These are phyloP conservation scores for Craspedostauros australis DNA, from an alignment of 108 stramenopile species.

Conservation along the genomic window DNA sequence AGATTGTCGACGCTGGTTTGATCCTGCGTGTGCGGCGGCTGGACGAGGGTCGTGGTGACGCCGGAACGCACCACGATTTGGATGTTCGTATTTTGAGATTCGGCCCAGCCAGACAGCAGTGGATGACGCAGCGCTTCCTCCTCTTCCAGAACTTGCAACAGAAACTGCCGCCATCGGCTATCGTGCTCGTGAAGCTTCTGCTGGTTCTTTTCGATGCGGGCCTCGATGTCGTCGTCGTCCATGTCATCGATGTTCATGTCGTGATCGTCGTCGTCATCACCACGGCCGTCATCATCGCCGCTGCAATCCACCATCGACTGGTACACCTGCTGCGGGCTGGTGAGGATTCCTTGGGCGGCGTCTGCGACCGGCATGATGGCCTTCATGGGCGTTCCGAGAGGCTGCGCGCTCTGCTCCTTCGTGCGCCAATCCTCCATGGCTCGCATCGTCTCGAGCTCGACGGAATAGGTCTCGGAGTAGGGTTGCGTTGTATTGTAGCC, in stretches of 20 bases:
- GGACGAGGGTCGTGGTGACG: conserved; percentile 9
- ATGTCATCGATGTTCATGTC: conserved; percentile 6
- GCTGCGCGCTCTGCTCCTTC: background rate
- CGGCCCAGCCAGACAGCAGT: conserved; percentile 13
- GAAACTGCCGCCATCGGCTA: conserved; percentile 30
- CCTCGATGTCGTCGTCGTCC: conserved; percentile 9
- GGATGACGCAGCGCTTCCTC: conserved; percentile 31
- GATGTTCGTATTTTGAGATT: background rate
- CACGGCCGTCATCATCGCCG: conserved; percentile 1
- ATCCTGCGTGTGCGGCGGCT: background rate
- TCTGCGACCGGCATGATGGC: background rate
- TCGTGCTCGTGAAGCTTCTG: conserved; percentile 30
- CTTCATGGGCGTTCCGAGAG: too few relatives aligned
- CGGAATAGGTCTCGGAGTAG: conserved; percentile 16
- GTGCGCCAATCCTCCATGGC: conserved; percentile 40
- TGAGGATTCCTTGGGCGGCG: background rate
- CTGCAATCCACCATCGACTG: conserved; percentile 12
- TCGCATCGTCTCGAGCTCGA: conserved; percentile 39
- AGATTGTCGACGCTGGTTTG: too few relatives aligned
- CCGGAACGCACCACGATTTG: conserved; percentile 31
- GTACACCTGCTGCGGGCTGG: conserved; percentile 21
- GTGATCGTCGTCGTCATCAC: conserved; percentile 8
- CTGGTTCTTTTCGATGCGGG: conserved; percentile 9
- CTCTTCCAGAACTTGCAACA: conserved; percentile 35
- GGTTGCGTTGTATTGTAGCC: background rate